phyloP scores from a whole-genome alignment of 352 stramenopile genomes.

The Bremia lactucae region DNA sequence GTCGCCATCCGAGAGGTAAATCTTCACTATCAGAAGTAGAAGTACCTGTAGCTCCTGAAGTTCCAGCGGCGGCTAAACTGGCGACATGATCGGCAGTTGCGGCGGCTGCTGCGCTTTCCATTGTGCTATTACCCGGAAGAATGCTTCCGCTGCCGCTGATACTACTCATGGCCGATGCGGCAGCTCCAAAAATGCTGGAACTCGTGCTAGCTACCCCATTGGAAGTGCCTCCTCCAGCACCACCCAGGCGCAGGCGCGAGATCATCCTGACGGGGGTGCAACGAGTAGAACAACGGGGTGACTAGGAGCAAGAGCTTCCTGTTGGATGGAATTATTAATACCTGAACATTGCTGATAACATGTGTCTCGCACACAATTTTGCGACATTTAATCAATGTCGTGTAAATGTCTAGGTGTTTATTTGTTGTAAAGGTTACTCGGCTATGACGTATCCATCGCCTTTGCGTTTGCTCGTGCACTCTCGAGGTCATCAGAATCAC shows the following conservation, averaged over 20 bases:
- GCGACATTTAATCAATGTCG: too few relatives aligned
- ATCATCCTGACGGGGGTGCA: slow-evolving; percentile 33
- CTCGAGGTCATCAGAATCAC: slow-evolving; percentile 16
- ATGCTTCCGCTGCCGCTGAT: slow-evolving; percentile 37
- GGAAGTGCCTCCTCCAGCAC: slow-evolving; percentile 22
- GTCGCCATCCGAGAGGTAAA: slow-evolving; percentile 50
- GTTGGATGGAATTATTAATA: too few relatives aligned
- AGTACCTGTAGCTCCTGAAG: slow-evolving; percentile 22
- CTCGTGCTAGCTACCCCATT: slow-evolving; percentile 28
- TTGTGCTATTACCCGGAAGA: slow-evolving; percentile 28
- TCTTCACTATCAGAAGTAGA: slow-evolving; percentile 15
- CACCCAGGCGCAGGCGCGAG: slow-evolving; percentile 51
- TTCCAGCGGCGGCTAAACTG: slow-evolving; percentile 5
- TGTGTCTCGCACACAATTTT: slow-evolving; percentile 2
- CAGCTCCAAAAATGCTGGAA: slow-evolving; percentile 58
- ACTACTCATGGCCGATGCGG: slow-evolving; percentile 33
- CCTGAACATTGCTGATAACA: too few relatives aligned
- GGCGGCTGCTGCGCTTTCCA: slow-evolving; percentile 28
- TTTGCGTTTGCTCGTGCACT: slow-evolving; percentile 18
- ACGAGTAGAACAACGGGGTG: not conserved
- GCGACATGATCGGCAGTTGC: slow-evolving; percentile 29
- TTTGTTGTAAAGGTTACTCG: slow-evolving; percentile 10
- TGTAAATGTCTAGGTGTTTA: too few relatives aligned
- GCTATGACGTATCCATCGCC: slow-evolving; percentile 6
- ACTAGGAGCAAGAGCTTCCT: slow-evolving; percentile 2